Conservation (phyloP, 495 filamentous ascomycete species). For the Trichocladium uniseriatum region DNA sequence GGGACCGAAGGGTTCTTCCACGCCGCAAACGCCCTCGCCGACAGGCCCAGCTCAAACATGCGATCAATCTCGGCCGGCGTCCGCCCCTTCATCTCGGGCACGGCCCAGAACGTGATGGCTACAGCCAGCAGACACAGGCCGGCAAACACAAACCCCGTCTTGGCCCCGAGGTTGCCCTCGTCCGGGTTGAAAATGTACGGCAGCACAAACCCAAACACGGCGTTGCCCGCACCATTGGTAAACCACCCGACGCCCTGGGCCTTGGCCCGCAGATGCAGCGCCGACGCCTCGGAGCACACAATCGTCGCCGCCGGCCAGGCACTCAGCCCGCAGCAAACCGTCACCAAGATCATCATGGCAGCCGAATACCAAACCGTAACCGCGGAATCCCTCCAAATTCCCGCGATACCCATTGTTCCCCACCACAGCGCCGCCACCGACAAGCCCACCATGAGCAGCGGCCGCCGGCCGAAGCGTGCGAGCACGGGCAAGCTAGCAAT, state of each 20-base stretch:
- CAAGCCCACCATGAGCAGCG: slow-evolving; percentile 14
- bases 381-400: slow-evolving; percentile 14
- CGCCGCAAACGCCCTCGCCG: neutral
- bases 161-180: slow-evolving; percentile 23
- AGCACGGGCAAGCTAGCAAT: slow-evolving; percentile 14
- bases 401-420: slow-evolving; percentile 17
- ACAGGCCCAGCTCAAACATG: neutral
- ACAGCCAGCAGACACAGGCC: slow-evolving; percentile 1
- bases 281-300: slow-evolving; percentile 20
- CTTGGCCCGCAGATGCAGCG: slow-evolving; percentile 22
- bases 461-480: slow-evolving; percentile 14
- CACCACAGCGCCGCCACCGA: slow-evolving; percentile 12
- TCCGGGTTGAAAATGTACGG: slow-evolving; percentile 27
- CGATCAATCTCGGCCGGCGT: neutral
- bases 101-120: neutral
- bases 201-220: slow-evolving; percentile 15
- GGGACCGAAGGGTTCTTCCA: slow-evolving; percentile 1
- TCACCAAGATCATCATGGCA: slow-evolving; percentile 10
- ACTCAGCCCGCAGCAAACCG: slow-evolving; percentile 12
- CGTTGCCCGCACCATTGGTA: slow-evolving; percentile 17
- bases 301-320: slow-evolving; percentile 17
- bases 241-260: slow-evolving; percentile 17
- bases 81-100: slow-evolving; percentile 9
- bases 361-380: neutral
- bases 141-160: slow-evolving; percentile 22